Base-by-base conservation (phyloP, 2,329 filamentous ascomycete species). In the Ophiostoma pallidulum region DNA sequence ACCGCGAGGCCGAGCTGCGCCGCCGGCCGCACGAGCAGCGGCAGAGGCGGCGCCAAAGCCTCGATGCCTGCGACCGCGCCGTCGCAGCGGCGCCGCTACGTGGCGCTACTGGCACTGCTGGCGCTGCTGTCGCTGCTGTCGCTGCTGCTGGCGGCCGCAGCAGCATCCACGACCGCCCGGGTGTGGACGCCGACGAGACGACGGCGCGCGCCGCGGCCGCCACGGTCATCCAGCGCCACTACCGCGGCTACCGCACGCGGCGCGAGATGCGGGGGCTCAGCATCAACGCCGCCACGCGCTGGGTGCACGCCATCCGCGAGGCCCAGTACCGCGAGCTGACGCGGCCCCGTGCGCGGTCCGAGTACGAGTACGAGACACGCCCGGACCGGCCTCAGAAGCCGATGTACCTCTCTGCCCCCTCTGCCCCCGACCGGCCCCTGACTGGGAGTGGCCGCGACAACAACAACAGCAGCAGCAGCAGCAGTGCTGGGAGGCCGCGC, bases 241-340 rank as follows among this genome's bases (percentile, higher is more conserved):
- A 89, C 61, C 75, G 88, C 29, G 86, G 87, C 6, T 86, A 94
- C 62, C 75, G 84, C 46, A 74, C 78, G 41, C 75, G 87, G 37
- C 70, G 87, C 41, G 81, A 87, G 61, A 70, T 92, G 56, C 64
- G 76, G 35, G 87, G 87, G 0, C 70, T 83, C 54, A 75, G 76
- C 2, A 62, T 94, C 29, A 76, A 85, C 61, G 75, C 85, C n/a
- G 77, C 72, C 26, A 80, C 80, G 26, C 70, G 85, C 57, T 90
- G 84, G 84, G 68, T 78, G 10, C 78, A 86, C 58, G 82, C 85
- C 47, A 66, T 80, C 9, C 66, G 71, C 19, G 80, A 80, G 52
- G 70, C 70, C 7, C 72, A 71, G 54, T 78, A 74, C 64, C 68
- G 71, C n/a, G 65, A 74, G 46, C 57, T 71, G 33, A 74, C 66